These are phyloP conservation scores for Limnanthes douglasii DNA, from an alignment of 345 rosid genomes.

Conservation along the genomic window DNA sequence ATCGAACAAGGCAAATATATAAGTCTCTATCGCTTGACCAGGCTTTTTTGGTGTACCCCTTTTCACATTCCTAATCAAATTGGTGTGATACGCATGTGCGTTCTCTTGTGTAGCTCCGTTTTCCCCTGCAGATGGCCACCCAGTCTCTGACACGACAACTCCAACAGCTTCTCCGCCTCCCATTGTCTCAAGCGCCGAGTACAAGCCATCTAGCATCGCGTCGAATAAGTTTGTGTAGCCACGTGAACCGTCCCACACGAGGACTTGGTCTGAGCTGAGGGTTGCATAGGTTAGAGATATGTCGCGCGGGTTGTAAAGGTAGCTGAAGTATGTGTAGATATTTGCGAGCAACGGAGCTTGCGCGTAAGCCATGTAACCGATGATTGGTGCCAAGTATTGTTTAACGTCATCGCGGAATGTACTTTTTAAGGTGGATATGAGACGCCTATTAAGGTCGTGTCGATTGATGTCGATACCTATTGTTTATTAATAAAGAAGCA, in stretches of 20 bases:
- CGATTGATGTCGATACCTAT: slow-evolving; percentile 25
- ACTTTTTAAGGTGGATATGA: slow-evolving; percentile 37
- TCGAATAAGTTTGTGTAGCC: slow-evolving; percentile 21
- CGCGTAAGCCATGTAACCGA: slow-evolving; percentile 15
- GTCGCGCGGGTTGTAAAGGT: slow-evolving; percentile 3
- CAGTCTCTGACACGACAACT: slow-evolving; percentile 16
- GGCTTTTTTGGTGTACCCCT: slow-evolving; percentile 20
- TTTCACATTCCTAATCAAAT: slow-evolving; percentile 11
- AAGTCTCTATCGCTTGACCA: slow-evolving; percentile 15
- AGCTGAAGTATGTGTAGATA: slow-evolving; percentile 26
- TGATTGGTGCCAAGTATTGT: slow-evolving; percentile 13
- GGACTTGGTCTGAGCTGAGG: slow-evolving; percentile 13
- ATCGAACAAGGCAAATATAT: slow-evolving; percentile 19
- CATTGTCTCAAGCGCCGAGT: slow-evolving; percentile 11
- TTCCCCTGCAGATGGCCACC: slow-evolving; percentile 20
- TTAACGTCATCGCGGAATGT: slow-evolving; percentile 14
- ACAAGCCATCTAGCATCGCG: slow-evolving; percentile 10
- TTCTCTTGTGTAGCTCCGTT: slow-evolving; percentile 9
- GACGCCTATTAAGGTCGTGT: slow-evolving; percentile 10
- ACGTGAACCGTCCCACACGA: slow-evolving; percentile 18
- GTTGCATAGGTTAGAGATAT: slow-evolving; percentile 25
- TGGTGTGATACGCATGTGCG: slow-evolving; percentile 12
- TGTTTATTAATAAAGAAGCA: too few species aligned
- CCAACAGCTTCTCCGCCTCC: slow-evolving; percentile 11
- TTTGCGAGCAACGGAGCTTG: slow-evolving; percentile 23